Conservation (phyloP, 2,329 filamentous ascomycete species). For the Chaetomium strumarium region DNA sequence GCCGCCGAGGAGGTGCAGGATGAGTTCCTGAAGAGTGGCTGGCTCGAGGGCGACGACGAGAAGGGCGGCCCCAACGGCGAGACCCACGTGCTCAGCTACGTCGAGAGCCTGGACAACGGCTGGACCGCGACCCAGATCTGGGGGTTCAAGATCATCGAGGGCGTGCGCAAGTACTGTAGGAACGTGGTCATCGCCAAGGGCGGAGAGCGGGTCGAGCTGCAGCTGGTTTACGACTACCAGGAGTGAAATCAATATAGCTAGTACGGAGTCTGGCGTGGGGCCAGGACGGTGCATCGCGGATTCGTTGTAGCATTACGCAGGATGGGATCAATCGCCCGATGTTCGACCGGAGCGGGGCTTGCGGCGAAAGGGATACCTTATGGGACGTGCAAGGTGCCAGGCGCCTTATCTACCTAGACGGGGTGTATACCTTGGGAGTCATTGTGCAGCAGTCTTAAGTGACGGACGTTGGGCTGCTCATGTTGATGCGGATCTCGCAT, state of each 20-base stretch:
- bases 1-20: conserved; percentile 45
- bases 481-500: too few relatives aligned
- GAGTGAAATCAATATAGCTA: neutral
- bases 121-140: conserved; percentile 55
- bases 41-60: conserved; percentile 50
- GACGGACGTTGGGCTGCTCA: too few relatives aligned
- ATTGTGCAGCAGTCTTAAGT: too few relatives aligned
- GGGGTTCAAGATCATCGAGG: conserved; percentile 53
- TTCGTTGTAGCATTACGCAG: too few relatives aligned
- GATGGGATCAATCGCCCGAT: too few relatives aligned
- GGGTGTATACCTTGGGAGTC: too few relatives aligned
- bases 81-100: conserved; percentile 59
- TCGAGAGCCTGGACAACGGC: conserved; percentile 47
- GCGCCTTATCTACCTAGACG: too few relatives aligned
- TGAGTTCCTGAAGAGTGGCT: conserved; percentile 52
- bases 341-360: too few relatives aligned
- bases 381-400: too few relatives aligned
- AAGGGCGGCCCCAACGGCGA: conserved; percentile 50
- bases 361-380: too few relatives aligned
- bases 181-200: conserved; percentile 50
- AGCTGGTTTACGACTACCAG: conserved; percentile 51
- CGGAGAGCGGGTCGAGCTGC: conserved; percentile 41
- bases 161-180: conserved; percentile 47
- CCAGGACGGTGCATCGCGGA: too few relatives aligned
- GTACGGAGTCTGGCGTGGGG: neutral